phyloP scores from a whole-genome alignment of 2,329 filamentous ascomycete species.

The Arthrobotrys iridis region DNA sequence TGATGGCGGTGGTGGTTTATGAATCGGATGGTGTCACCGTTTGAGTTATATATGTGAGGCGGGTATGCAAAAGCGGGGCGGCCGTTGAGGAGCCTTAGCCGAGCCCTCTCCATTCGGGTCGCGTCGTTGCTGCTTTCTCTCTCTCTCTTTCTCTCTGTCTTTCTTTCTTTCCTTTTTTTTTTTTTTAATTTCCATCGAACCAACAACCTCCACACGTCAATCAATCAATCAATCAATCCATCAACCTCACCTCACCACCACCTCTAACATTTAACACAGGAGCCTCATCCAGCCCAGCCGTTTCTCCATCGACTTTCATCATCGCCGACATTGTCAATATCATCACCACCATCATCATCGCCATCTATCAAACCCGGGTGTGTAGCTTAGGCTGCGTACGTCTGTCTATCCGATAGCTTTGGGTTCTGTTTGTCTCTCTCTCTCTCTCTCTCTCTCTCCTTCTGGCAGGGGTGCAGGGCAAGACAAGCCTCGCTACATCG shows the following conservation, averaged over 20 bases:
- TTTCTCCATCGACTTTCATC: background rate
- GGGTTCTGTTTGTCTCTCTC: too few species aligned
- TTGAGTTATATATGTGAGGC: constrained; percentile 19
- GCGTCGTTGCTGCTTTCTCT: constrained; percentile 7
- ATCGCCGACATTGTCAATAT: background rate
- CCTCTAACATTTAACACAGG: background rate
- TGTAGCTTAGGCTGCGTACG: background rate
- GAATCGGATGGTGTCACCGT: too few species aligned
- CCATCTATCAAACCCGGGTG: background rate
- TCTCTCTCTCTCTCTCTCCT: too few species aligned
- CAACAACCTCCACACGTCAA: background rate
- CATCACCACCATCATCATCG: background rate
- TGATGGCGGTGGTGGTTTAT: too few species aligned
- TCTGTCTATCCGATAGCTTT: too few species aligned
- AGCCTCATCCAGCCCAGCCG: background rate
- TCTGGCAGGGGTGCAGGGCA: too few species aligned
- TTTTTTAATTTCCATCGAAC: background rate
- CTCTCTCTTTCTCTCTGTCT: background rate
- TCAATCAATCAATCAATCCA: background rate
- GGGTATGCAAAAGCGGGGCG: constrained; percentile 42
- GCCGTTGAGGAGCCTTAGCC: constrained; percentile 28
- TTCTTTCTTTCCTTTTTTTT: background rate
- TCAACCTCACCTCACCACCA: background rate
- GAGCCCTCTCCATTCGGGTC: constrained; percentile 11
- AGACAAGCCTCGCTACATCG: too few species aligned